phyloP scores from a whole-genome alignment of 345 rosid species.

The Laguncularia racemosa region DNA sequence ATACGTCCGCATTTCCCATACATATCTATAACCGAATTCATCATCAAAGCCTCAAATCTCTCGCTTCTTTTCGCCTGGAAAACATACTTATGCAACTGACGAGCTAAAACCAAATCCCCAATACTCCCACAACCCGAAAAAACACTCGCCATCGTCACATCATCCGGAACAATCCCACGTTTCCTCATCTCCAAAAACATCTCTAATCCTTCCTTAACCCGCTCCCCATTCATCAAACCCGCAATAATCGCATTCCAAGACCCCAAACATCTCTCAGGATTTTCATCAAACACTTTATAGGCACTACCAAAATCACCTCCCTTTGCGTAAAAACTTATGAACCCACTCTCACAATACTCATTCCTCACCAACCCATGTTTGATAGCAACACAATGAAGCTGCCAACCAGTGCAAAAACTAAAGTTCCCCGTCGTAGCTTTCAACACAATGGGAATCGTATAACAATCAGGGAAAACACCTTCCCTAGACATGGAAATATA shows the following conservation, averaged over 20 bases:
- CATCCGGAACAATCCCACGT: constrained; percentile 63
- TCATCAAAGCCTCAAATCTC: constrained; percentile 51
- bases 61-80: constrained; percentile 34
- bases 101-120: constrained; percentile 56
- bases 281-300: constrained; percentile 61
- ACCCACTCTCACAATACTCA: constrained; percentile 78
- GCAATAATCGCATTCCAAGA: constrained; percentile 82
- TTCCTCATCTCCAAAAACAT: constrained; percentile 53
- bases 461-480: constrained; percentile 53
- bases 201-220: constrained; percentile 40
- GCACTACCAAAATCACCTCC: constrained; percentile 44
- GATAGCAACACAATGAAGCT: constrained; percentile 53
- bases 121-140: constrained; percentile 71
- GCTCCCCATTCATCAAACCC: constrained; percentile 57
- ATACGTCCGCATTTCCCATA: constrained; percentile 81
- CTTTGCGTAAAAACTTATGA: constrained; percentile 43
- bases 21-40: constrained; percentile 70
- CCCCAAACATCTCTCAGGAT: constrained; percentile 58
- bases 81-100: constrained; percentile 69
- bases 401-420: constrained; percentile 34
- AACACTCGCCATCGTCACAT: constrained; percentile 68
- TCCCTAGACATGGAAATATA: constrained; percentile 51
- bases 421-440: constrained; percentile 47
- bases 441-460: constrained; percentile 55
- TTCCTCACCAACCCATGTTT: constrained; percentile 44